Conservation (phyloP, 208 protist genomes). For the Acanthamoeba culbertsoni region DNA sequence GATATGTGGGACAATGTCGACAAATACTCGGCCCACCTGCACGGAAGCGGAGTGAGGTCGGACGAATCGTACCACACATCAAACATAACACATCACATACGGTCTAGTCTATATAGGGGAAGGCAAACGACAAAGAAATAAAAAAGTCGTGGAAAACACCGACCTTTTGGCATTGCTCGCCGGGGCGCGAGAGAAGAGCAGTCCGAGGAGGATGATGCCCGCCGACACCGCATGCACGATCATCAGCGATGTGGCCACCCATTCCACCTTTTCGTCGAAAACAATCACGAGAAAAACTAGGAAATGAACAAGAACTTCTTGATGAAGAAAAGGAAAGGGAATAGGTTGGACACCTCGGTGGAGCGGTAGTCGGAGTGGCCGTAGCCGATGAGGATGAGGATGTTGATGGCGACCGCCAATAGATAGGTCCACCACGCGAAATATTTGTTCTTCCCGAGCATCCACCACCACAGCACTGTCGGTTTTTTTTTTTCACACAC, state of each 20-base stretch:
- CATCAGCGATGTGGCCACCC: not conserved
- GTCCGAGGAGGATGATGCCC: not conserved
- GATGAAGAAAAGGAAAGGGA: not conserved
- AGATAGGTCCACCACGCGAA: constrained; percentile 1
- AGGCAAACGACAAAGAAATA: not conserved
- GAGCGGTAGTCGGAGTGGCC: not conserved
- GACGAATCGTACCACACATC: too few species aligned
- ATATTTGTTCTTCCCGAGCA: not conserved
- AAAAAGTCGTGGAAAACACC: too few species aligned
- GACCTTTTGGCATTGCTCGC: constrained; percentile 20
- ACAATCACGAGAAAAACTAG: not conserved
- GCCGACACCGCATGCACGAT: not conserved
- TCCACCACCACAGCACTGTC: not conserved
- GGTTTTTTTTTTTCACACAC: too few species aligned
- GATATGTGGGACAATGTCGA: not conserved
- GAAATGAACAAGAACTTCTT: not conserved
- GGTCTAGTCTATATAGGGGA: not conserved
- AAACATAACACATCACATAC: not conserved
- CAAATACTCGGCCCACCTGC: constrained; percentile 36
- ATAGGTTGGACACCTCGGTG: not conserved
- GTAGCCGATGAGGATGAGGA: constrained; percentile 14
- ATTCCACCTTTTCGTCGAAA: not conserved
- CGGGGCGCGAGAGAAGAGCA: not conserved
- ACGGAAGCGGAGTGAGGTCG: not conserved
- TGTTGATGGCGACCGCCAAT: not conserved